These are phyloP conservation scores for Backusella liffmaniae DNA, from an alignment of 192 early-diverging fungal species.

Conservation along the genomic window DNA sequence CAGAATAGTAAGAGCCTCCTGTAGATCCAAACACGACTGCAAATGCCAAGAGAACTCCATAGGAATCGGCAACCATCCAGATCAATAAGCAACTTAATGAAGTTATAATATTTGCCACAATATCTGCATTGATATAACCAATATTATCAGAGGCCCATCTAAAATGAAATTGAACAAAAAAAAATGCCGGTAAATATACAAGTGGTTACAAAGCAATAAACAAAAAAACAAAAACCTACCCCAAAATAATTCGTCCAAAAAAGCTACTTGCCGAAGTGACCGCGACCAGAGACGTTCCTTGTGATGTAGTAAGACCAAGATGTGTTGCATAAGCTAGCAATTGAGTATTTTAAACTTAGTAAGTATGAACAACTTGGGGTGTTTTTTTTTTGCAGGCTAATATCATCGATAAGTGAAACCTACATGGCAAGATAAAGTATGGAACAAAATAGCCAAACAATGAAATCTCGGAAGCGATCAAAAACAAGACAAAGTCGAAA, in stretches of 20 bases:
- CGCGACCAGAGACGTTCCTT: slow-evolving; percentile 23
- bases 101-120: slow-evolving; percentile 21
- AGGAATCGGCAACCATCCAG: slow-evolving; percentile 28
- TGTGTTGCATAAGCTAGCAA: slow-evolving; percentile 22
- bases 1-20: slow-evolving; percentile 30
- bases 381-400: neutral
- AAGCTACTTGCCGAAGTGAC: slow-evolving; percentile 24
- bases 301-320: slow-evolving; percentile 19
- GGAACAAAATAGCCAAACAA: slow-evolving; percentile 30
- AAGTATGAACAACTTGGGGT: neutral
- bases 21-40: slow-evolving; percentile 27
- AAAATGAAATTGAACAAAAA: neutral
- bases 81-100: slow-evolving; percentile 19
- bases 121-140: slow-evolving; percentile 26
- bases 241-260: slow-evolving; percentile 24
- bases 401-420: neutral
- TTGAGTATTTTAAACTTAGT: neutral
- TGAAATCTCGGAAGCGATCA: slow-evolving; percentile 12
- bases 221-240: neutral
- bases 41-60: slow-evolving; percentile 28
- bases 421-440: slow-evolving; percentile 29
- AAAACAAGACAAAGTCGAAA: slow-evolving; percentile 19
- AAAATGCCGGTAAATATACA: neutral
- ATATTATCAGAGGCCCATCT: slow-evolving; percentile 22
- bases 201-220: neutral